A percentile compares a stretch with the other conserved stretches of the same genome.
These are phyloP conservation scores for Chlorella sp. DNA, from an alignment of 139 green algal species.

Conservation along the genomic window DNA sequence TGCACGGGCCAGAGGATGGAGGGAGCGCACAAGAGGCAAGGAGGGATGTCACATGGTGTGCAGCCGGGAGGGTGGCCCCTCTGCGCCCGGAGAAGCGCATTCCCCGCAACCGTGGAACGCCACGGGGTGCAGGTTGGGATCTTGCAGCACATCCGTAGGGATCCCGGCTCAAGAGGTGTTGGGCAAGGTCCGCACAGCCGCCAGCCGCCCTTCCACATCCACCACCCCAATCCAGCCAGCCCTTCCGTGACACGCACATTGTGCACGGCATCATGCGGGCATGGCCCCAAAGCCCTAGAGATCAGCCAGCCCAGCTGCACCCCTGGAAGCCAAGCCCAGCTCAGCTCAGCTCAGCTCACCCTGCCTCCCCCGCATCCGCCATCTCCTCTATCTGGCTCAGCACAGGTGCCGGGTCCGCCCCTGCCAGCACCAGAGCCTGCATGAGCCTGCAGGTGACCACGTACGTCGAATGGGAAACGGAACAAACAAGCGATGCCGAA, in stretches of 20 bases:
- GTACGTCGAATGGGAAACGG: too few relatives aligned
- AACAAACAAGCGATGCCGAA: too few relatives aligned
- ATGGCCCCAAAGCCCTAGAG: too few relatives aligned
- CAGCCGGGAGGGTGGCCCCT: too few relatives aligned
- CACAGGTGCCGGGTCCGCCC: background rate
- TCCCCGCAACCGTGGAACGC: too few relatives aligned
- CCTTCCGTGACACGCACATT: too few relatives aligned
- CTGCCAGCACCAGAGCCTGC: conserved; percentile 20
- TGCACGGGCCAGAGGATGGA: background rate
- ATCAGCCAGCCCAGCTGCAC: too few relatives aligned
- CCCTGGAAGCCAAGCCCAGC: background rate
- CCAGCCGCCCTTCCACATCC: background rate
- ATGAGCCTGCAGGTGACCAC: background rate
- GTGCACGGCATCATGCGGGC: too few relatives aligned
- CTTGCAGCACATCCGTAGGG: too few relatives aligned
- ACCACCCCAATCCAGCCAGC: background rate
- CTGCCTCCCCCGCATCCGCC: background rate
- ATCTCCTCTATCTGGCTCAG: background rate
- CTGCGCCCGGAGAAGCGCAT: too few relatives aligned
- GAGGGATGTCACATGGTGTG: background rate
- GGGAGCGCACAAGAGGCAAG: background rate
- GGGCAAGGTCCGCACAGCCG: too few relatives aligned
- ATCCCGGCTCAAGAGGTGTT: background rate
- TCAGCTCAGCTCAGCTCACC: background rate
- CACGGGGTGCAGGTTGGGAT: too few relatives aligned